phyloP scores from a whole-genome alignment of 768 basidiomycete genomes.

The Pleurotus platypus region DNA sequence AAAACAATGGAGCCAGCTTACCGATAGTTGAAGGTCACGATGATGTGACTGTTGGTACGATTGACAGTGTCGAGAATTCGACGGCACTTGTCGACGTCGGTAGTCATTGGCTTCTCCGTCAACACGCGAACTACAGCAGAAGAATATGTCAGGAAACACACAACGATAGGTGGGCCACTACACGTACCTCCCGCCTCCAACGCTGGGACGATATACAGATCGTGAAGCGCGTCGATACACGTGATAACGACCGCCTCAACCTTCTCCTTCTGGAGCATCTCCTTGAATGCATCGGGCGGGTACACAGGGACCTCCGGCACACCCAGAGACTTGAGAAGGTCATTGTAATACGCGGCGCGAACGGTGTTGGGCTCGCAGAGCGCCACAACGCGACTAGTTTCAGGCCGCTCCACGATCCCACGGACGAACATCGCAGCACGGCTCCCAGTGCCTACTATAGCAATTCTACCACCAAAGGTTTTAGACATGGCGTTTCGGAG shows the following conservation, averaged over 20 bases:
- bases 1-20: constrained; percentile 7
- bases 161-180: neutral
- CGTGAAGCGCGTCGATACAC: constrained; percentile 45
- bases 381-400: constrained; percentile 33
- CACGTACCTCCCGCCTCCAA: constrained; percentile 35
- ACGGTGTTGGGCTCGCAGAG: constrained; percentile 45
- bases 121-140: constrained; percentile 35
- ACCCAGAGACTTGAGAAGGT: constrained; percentile 33
- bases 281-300: constrained; percentile 34
- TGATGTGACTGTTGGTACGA: constrained; percentile 35
- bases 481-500: constrained; percentile 17
- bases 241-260: constrained; percentile 47
- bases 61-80: constrained; percentile 41
- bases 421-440: constrained; percentile 43
- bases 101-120: constrained; percentile 56
- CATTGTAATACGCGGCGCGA: constrained; percentile 42
- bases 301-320: constrained; percentile 34
- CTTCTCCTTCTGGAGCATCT: constrained; percentile 41
- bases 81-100: constrained; percentile 43
- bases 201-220: constrained; percentile 42
- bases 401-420: constrained; percentile 40
- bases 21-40: constrained; percentile 43
- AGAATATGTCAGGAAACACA: neutral
- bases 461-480: constrained; percentile 31
- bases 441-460: constrained; percentile 38